Conservation (phyloP, 2,329 filamentous ascomycete species). For the Ophiocordyceps australis region DNA sequence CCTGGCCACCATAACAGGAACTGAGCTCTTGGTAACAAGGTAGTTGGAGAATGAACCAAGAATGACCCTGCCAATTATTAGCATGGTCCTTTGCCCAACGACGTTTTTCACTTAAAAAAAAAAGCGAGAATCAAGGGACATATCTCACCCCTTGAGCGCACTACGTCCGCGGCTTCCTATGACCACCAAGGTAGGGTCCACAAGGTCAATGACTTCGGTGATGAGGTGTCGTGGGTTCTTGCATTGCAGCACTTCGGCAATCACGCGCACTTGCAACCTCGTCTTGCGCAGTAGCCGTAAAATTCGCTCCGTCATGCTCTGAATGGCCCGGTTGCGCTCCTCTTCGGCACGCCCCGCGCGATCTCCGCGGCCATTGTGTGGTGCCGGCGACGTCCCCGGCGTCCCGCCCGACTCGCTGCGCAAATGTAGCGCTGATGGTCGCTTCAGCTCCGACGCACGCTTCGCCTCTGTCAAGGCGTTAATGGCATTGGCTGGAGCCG, state of each 20-base stretch:
- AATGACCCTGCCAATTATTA: constrained; percentile 67
- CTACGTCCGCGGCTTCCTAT: constrained; percentile 82
- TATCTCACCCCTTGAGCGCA: constrained; percentile 71
- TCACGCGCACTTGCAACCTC: constrained; percentile 75
- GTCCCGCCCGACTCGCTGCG: constrained; percentile 13
- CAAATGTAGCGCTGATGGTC: constrained; percentile 9
- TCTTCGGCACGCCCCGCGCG: constrained; percentile 32
- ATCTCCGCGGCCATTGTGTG: no score
- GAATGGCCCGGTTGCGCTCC: constrained; percentile 65
- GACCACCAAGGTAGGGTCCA: constrained; percentile 83
- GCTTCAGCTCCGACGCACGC: constrained; percentile 15
- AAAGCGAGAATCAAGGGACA: not conserved
- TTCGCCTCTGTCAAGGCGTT: no score
- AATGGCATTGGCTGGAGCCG: constrained; percentile 13
- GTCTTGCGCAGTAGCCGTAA: constrained; percentile 82
- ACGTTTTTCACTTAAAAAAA: constrained; percentile 5
- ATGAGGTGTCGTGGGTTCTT: constrained; percentile 94
- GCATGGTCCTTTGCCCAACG: no score
- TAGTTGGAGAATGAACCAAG: constrained; percentile 96
- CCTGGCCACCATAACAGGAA: constrained; percentile 93
- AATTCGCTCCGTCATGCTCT: constrained; percentile 68
- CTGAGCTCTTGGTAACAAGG: constrained; percentile 86
- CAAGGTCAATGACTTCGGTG: constrained; percentile 87
- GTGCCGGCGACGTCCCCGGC: constrained; percentile 27
- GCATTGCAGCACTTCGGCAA: constrained; percentile 94